Percentiles rank a stretch among this genome's conserved stretches.
These are phyloP conservation scores for Arthrobotrys sphaeroides DNA, from an alignment of 2,329 filamentous ascomycete genomes.

Conservation along the genomic window DNA sequence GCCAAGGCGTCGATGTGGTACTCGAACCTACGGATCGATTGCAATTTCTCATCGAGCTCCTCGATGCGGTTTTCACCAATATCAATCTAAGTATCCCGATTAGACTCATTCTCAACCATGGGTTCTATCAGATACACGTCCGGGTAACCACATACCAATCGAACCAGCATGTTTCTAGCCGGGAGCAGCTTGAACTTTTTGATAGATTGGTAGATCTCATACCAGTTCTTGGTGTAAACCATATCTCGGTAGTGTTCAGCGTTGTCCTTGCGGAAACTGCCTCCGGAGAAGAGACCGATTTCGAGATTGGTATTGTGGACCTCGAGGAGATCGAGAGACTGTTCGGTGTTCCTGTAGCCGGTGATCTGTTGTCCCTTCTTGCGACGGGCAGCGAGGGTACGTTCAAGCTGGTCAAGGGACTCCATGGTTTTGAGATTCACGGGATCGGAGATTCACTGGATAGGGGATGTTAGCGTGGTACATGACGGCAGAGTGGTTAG, in stretches of 20 bases:
- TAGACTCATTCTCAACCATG: no score
- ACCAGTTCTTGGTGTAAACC: constrained; percentile 26
- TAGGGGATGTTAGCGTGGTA: neutral
- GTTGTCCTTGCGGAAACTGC: neutral
- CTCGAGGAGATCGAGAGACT: constrained; percentile 1
- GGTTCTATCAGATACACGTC: no score
- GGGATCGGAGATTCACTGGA: no score
- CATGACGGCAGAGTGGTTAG: no score
- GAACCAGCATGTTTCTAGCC: neutral
- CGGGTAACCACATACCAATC: neutral
- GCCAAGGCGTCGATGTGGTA: neutral
- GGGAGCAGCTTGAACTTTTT: neutral
- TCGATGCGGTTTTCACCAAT: constrained; percentile 13
- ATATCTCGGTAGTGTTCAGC: constrained; percentile 17
- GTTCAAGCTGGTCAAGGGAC: constrained; percentile 23
- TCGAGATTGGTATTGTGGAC: constrained; percentile 17
- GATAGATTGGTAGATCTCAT: constrained; percentile 5
- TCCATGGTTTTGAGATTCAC: constrained; percentile 32
- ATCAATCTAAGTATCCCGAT: neutral
- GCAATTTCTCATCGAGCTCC: neutral
- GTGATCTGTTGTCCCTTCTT: neutral
- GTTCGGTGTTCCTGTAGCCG: neutral
- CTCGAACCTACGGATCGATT: constrained; percentile 1
- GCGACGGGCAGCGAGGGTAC: constrained; percentile 11
- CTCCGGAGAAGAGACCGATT: neutral